phyloP scores from a whole-genome alignment of 2,329 filamentous ascomycete species.

The Colletotrichum sp. region DNA sequence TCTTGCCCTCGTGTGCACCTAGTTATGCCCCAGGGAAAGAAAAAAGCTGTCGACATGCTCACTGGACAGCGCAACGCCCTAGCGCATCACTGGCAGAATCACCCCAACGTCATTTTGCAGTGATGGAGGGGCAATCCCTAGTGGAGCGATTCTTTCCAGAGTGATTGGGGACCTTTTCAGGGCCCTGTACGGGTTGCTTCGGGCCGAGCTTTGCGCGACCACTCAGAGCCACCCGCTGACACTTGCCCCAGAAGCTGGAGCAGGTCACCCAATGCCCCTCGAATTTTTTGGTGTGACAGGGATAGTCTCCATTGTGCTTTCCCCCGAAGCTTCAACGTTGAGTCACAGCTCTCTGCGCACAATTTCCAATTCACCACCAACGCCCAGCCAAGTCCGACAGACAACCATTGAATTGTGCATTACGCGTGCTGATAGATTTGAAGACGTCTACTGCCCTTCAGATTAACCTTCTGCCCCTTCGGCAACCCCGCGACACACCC shows the following conservation, averaged over 20 bases:
- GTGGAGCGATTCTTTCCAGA: neutral
- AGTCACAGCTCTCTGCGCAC: slow-evolving; percentile 17
- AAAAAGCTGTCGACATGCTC: neutral
- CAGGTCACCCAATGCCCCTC: slow-evolving; percentile 15
- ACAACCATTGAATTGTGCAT: neutral
- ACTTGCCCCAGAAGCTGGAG: neutral
- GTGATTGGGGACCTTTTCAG: neutral
- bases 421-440: neutral
- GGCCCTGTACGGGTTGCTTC: neutral
- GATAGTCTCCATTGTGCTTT: neutral
- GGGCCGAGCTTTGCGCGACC: slow-evolving; percentile 6
- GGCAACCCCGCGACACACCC: neutral
- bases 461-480: neutral
- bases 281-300: slow-evolving; percentile 22
- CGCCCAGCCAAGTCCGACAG: neutral
- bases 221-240: neutral
- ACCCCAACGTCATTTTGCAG: slow-evolving; percentile 20
- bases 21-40: neutral
- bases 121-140: slow-evolving; percentile 10
- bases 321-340: slow-evolving; percentile 13
- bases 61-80: neutral
- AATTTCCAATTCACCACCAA: slow-evolving; percentile 7
- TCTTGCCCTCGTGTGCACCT: neutral
- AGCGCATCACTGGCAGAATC: slow-evolving; percentile 13
- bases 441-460: neutral